Percentiles rank a stretch among this genome's conserved stretches.
Conservation (phyloP, 768 basidiomycete genomes). For the Chalciporus piperatus region DNA sequence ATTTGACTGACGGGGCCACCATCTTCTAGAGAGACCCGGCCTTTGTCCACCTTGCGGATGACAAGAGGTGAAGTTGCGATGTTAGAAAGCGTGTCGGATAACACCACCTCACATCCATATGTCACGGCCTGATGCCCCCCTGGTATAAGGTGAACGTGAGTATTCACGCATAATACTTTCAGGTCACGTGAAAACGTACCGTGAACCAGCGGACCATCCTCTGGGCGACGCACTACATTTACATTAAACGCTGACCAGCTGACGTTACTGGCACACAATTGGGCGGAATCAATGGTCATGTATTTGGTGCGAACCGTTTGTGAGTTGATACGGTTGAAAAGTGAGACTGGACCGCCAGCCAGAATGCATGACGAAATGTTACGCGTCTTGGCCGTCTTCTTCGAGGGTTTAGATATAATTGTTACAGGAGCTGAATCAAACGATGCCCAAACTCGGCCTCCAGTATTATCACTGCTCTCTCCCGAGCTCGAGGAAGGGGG, state of each 20-base stretch:
- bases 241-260: conserved; percentile 95
- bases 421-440: conserved; percentile 91
- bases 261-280: conserved; percentile 84
- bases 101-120: conserved; percentile 85
- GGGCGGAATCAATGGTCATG: conserved; percentile 86
- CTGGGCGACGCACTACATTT: conserved; percentile 76
- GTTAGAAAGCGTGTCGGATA: conserved; percentile 82
- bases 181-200: conserved; percentile 63
- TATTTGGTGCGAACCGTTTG: conserved; percentile 97
- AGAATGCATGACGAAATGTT: conserved; percentile 89
- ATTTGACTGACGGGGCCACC: conserved; percentile 94
- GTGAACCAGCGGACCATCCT: conserved; percentile 55
- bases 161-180: conserved; percentile 34
- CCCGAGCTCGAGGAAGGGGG: conserved; percentile 53
- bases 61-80: conserved; percentile 82
- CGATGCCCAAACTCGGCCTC: conserved; percentile 81
- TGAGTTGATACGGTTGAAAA: conserved; percentile 95
- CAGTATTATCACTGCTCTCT: conserved; percentile 33
- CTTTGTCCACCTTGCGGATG: conserved; percentile 92
- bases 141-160: conserved; percentile 41
- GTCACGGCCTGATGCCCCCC: conserved; percentile 81
- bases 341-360: conserved; percentile 83
- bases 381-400: conserved; percentile 95
- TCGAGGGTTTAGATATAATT: conserved; percentile 95
- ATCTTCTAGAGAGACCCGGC: conserved; percentile 80